Evolutionary conservation across 2,329 filamentous ascomycete species (phyloP).

Genomic region (Beauveria australis): DNA sequence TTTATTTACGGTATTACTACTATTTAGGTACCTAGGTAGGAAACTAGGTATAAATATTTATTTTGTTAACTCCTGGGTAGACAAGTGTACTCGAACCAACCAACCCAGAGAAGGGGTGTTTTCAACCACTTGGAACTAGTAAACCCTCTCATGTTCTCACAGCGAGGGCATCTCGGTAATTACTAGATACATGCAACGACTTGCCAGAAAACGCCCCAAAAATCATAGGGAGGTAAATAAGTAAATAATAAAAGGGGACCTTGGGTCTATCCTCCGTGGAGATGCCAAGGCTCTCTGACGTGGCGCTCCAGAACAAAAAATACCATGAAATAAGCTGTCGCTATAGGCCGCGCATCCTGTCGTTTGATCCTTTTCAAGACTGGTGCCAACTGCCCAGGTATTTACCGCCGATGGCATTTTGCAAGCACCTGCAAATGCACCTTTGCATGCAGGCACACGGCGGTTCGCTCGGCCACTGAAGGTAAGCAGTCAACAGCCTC

Average conservation of each 20-base stretch:
- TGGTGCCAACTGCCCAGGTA: background rate
- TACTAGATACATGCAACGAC: too few species aligned
- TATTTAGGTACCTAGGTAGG: background rate
- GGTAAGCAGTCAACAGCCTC: background rate
- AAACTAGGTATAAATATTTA: too few species aligned
- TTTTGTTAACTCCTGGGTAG: too few species aligned
- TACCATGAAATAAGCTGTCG: background rate
- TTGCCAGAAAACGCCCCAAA: too few species aligned
- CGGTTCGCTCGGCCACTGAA: too few species aligned
- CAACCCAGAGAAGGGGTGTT: too few species aligned
- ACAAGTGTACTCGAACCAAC: too few species aligned
- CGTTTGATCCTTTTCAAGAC: background rate
- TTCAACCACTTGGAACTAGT: too few species aligned
- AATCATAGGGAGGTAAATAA: background rate
- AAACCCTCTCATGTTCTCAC: too few species aligned
- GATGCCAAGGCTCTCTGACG: constrained; percentile 3
- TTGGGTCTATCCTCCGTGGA: background rate
- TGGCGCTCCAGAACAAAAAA: background rate
- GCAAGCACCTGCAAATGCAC: background rate
- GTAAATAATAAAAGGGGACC: too few species aligned
- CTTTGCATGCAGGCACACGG: background rate
- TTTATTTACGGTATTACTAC: background rate
- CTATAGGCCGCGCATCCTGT: background rate
- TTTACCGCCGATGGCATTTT: background rate
- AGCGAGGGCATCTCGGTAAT: too few species aligned